Conservation (phyloP, 2,329 filamentous ascomycete genomes). For the Tolypocladium endophyticum region DNA sequence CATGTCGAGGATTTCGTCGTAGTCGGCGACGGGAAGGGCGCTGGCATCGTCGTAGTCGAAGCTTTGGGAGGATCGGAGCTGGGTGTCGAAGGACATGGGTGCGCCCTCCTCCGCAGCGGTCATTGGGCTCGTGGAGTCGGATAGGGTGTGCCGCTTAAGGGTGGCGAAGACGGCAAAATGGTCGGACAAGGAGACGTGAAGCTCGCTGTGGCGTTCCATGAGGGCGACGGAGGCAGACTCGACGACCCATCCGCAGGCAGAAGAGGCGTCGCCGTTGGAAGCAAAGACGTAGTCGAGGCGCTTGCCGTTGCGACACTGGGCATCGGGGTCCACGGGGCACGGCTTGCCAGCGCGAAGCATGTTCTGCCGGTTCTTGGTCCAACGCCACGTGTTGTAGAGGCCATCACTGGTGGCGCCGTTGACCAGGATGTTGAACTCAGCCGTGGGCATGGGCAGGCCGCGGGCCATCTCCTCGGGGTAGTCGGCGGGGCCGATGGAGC, state of each 20-base stretch:
- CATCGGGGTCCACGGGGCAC: slow-evolving; percentile 50
- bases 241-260: slow-evolving; percentile 52
- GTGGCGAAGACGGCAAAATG: slow-evolving; percentile 88
- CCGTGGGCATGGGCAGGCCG: slow-evolving; percentile 58
- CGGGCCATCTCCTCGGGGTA: slow-evolving; percentile 58
- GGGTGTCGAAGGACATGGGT: slow-evolving; percentile 16
- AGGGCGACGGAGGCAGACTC: slow-evolving; percentile 64
- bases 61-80: slow-evolving; percentile 15
- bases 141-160: slow-evolving; percentile 39
- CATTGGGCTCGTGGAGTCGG: slow-evolving; percentile 7
- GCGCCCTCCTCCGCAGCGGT: slow-evolving; percentile 8
- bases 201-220: slow-evolving; percentile 66
- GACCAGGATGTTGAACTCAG: slow-evolving; percentile 63
- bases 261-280: slow-evolving; percentile 35
- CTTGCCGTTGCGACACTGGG: slow-evolving; percentile 65
- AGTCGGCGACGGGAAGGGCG: slow-evolving; percentile 17
- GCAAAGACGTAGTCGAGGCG: slow-evolving; percentile 93
- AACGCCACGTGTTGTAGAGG: slow-evolving; percentile 86
- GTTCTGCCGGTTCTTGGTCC: slow-evolving; percentile 62
- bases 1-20: slow-evolving; percentile 61
- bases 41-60: slow-evolving; percentile 8
- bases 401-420: slow-evolving; percentile 87
- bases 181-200: slow-evolving; percentile 83
- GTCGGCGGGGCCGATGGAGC: slow-evolving; percentile 63
- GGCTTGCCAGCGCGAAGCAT: slow-evolving; percentile 48